Evolutionary conservation across 305 asterid species (phyloP), one percentile per base, ranked within the genome.

Genomic region (Fraxinus greggii): DNA sequence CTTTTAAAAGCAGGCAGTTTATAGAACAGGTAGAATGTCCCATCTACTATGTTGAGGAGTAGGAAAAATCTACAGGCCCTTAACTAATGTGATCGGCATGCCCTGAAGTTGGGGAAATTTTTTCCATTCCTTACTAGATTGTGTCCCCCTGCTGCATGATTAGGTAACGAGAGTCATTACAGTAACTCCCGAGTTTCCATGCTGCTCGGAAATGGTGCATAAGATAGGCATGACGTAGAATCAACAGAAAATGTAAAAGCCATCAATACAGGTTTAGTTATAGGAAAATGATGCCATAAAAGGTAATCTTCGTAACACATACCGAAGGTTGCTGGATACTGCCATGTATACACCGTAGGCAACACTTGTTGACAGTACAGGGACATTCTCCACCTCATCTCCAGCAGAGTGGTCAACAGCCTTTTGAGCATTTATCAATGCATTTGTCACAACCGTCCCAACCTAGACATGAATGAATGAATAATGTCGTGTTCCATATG

Each of bases 301-400:
- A 13, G 45, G n/a, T 26, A 70, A 36, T 54, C 21, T 7, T 40
- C 33, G n/a, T 67, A 31, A 35, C 48, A 82, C 95, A 76, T 90
- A 94, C 97, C 98, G 92, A 28, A 94, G 94, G 86, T 94, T 94
- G 91, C 97, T 93, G 70, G 98, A 94, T 78, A 94, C 85, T 31
- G 96, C 90, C 98, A 94, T 94, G 77, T 94, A 94, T 79, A 94
- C 93, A 79, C 98, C 97, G 78, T 94, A 94, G 21, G 93, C 97
- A 69, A 90, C 89, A 81, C 97, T 94, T 81, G 98, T 94, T 76
- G 94, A 84, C 40, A 94, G 26, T 42, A 94, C 87, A 19, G 98
- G 98, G 72, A 94, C 94, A 81, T 85, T 94, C 89, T 92, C 96
- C 67, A 87, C 91, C 84, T 91, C 92, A 12, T 86, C 94, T 0